Evolutionary conservation across 2,329 filamentous ascomycete genomes (phyloP).

Genomic region (Colletotrichum cereale): DNA sequence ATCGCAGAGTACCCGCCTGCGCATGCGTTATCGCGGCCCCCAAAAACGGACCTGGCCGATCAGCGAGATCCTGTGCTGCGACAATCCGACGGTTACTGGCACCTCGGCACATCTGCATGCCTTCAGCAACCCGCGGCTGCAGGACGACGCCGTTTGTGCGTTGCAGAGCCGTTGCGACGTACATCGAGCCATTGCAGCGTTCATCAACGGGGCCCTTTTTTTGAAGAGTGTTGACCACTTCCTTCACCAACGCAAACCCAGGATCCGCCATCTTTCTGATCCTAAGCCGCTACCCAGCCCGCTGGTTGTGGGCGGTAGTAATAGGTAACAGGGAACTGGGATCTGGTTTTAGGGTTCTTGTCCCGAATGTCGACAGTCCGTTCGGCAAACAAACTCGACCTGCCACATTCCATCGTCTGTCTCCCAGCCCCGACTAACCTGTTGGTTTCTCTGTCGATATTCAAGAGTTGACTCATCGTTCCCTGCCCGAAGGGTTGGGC

Average conservation of each 20-base stretch:
- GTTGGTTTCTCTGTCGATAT: neutral
- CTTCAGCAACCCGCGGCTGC: constrained; percentile 5
- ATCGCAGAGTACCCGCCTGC: constrained; percentile 33
- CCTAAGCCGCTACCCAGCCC: neutral
- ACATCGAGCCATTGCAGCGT: neutral
- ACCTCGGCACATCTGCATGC: constrained; percentile 29
- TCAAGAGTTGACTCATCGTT: constrained; percentile 40
- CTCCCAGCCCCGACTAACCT: constrained; percentile 12
- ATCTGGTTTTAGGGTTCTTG: constrained; percentile 23
- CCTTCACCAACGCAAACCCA: neutral
- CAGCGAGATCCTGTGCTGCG: constrained; percentile 30
- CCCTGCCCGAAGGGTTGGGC: constrained; percentile 41
- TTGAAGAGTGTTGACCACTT: neutral
- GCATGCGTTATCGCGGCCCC: constrained; percentile 34
- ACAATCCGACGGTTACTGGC: constrained; percentile 23
- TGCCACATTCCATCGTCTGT: constrained; percentile 24
- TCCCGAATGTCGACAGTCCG: neutral
- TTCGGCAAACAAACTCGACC: constrained; percentile 19
- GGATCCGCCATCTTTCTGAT: neutral
- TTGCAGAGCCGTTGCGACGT: constrained; percentile 28
- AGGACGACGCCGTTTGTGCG: constrained; percentile 21
- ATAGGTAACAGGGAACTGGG: constrained; percentile 31
- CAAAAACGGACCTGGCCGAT: constrained; percentile 23
- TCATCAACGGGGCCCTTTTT: neutral
- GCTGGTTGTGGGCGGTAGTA: constrained; percentile 6